Evolutionary conservation across 345 rosid species (phyloP), one percentile per base, ranked within the genome.

Genomic region (Viola odorata): DNA sequence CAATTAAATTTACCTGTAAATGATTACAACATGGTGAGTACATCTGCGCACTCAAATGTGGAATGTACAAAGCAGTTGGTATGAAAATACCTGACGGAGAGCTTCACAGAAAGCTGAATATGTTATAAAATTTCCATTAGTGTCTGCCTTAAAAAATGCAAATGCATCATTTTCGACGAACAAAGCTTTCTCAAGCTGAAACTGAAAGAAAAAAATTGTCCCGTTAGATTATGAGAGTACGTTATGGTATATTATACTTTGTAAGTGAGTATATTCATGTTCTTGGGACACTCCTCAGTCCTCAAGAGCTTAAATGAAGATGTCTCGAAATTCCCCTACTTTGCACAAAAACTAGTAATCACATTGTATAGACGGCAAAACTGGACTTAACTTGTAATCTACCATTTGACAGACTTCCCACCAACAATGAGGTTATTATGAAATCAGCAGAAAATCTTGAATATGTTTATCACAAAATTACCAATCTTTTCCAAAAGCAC

Each of bases 91-190:
- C 89, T 81, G 83, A 50, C 78, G 61, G 55, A 88, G 87, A 45
- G 83, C 91, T 71, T 80, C 83, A 70, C 87, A 83, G 63, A 88
- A 85, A 23, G 69, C 72, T 32, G 89, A 68, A 65, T 83, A 80
- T 7, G 86, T 85, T 40, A 85, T 69, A 51, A 77, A 65, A 75
- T 75, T 72, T 51, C 71, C 73, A 12, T 60, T 73, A 70, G 78
- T 78, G 9, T 79, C 83, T 15, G 62, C 85, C 75, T 82, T 85
- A 7, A 88, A 61, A 66, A 83, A 80, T 61, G 81, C 71, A 73
- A 85, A 85, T 41, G 86, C 85, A 68, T 83, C 74, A 14, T 58
- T 77, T 63, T 85, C 89, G 6, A 70, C 70, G 71, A 77, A 61
- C 5, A 84, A 83, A 73, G 82, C 84, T 69, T 77, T 85, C 58